Evolutionary conservation across 2,329 filamentous ascomycete genomes (phyloP), one percentile per base, ranked within the genome.

Genomic region (Zasmidium cellare): DNA sequence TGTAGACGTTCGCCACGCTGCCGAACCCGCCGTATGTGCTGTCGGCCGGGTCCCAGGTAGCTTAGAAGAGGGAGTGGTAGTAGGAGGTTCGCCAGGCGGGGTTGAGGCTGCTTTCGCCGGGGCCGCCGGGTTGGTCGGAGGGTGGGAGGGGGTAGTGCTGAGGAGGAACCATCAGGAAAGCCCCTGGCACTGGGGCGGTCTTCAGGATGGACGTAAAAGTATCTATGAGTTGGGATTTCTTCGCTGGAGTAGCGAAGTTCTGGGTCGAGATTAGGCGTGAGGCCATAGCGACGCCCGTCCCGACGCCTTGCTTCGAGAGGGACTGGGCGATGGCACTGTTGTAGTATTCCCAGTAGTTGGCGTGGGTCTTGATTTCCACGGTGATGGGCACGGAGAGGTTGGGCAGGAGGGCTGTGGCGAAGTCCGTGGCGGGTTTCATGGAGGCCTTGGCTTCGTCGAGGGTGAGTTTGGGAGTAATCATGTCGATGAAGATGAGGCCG

Each of bases 391-490:
- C n/a, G 20, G 46, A 18, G 14, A 22, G 46, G 46, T 48, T 48
- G 7, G 46, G 9, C 14, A 48, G 18, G n/a, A n/a, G n/a, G 14
- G 46, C 20, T 22, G 20, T 22, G 7, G 46, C 46, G 22, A 20
- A 48, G 46, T 48, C n/a, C 9, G 23, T 48, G 9, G 23, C 9
- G 14, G 46, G 46, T 5, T 9, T 20, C 31, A 53, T 6, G 9
- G 51, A 53, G 3, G 19, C 23, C 24, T 53, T 24, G n/a, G 31
- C 51, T 25, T 53, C 51, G 12, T 53, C 9, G 9, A 45, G 9
- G 12, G 51, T 45, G 14, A 53, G 35, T 20, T 53, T 53, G 31
- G 51, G 38, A 14, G n/a, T n/a, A n/a, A n/a, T 53, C 9, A 53
- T 44, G 18, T 16, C 35, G 28, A 18, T 35, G 24, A 53, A 53